These are phyloP conservation scores for Xylaria polymorpha DNA, from an alignment of 2,329 filamentous ascomycete genomes.

Conservation along the genomic window DNA sequence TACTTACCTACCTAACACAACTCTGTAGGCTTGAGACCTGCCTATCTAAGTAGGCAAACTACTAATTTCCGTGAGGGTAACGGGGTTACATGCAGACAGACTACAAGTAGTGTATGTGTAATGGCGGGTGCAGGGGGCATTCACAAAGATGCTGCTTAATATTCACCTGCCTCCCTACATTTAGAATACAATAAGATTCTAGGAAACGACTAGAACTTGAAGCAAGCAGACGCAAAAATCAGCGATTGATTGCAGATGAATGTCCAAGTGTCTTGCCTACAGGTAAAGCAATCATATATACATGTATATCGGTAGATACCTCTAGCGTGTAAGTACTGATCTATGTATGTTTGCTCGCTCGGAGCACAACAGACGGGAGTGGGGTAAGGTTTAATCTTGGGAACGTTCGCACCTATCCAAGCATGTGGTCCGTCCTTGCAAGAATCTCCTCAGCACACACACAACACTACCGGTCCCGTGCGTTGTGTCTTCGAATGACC, in stretches of 20 bases:
- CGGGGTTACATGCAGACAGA: background rate
- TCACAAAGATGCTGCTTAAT: background rate
- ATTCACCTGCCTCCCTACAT: background rate
- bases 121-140: slow-evolving; percentile 5
- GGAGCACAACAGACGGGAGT: slow-evolving; percentile 1
- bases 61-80: background rate
- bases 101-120: slow-evolving; percentile 3
- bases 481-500: slow-evolving; percentile 5
- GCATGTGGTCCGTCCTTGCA: slow-evolving; percentile 18
- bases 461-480: background rate
- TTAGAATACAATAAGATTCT: background rate
- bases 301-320: too few relatives aligned
- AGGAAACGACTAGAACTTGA: background rate
- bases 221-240: background rate
- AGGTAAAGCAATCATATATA: background rate
- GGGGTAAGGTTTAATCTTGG: slow-evolving; percentile 17
- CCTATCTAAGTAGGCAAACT: background rate
- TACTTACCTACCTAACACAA: background rate
- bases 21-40: background rate
- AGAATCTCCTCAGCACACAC: background rate
- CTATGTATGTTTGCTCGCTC: slow-evolving; percentile 1
- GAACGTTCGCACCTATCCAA: background rate
- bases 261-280: background rate
- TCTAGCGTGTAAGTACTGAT: background rate
- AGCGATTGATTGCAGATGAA: background rate